Base-by-base conservation (phyloP, 1,139 yeast species). In the Hansenula lynferdii region DNA sequence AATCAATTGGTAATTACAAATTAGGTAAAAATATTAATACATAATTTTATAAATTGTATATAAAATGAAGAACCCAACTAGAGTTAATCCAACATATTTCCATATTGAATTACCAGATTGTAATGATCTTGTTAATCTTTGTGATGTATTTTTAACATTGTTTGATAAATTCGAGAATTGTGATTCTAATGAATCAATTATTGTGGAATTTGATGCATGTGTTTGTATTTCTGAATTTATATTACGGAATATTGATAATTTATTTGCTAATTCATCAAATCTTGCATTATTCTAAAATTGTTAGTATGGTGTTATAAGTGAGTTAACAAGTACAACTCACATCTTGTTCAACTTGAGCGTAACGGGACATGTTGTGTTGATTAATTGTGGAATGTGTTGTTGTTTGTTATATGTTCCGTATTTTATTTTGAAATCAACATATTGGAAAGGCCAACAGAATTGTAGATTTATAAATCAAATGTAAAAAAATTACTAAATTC, bases 1-100 rank as follows among this genome's bases (percentile, higher is more conserved):
- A 77, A 56, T 89, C 96, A 15, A 86, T 89, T 53, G 95, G 95
- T 14, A 85, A 82, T 58, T 89, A 89, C 65, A 77, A 89, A 55
- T 69, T 90, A 38, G 97, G 97, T 16, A 81, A 84, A 51, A 96
- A 87, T 61, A 17, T 25, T 14, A 14, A 41, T 27, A 70, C 42
- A 76, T 58, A 34, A 81, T 64, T 57, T 78, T 81, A 54, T 70
- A 70, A 45, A 86, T 60, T 52, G 80, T 74, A 75, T 87, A 87
- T 28, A 85, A 50, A 7, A 86, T 66, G 50, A 86, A 72, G 51
- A 87, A 80, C 5, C 68, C 68, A 32, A 75, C 51, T 43, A 87
- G 64, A 6, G 86, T 83, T 38, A 74, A 53, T 14, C 71, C 78
- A 11, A 72, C 85, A 63, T 71, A 74, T 54, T 73, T 70, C 65